A percentile compares a stretch with the other conserved stretches of the same genome.
These are phyloP conservation scores for Euphorbia celastroides DNA, from an alignment of 441 rosid species.

Conservation along the genomic window DNA sequence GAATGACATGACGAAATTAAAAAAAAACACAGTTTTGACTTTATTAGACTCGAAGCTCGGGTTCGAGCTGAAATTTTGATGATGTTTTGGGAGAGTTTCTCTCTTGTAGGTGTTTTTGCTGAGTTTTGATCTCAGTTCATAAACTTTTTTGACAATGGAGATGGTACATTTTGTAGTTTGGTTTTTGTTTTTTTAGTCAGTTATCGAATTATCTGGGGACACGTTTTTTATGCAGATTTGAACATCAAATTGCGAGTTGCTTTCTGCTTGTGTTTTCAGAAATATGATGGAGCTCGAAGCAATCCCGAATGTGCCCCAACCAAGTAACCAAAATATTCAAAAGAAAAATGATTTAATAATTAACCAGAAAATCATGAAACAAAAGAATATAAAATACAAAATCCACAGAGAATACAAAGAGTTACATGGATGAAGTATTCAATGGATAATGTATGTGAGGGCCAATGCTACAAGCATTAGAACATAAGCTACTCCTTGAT, in stretches of 20 bases:
- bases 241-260: too few species aligned
- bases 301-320: too few species aligned
- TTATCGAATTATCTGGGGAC: background rate
- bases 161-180: too few species aligned
- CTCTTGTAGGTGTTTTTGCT: constrained; percentile 7
- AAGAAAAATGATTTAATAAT: too few species aligned
- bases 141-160: background rate
- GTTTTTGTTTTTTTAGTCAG: background rate
- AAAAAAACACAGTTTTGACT: constrained; percentile 3
- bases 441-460: constrained; percentile 60
- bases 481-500: constrained; percentile 65
- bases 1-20: constrained; percentile 15
- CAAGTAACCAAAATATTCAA: too few species aligned
- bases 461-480: constrained; percentile 65
- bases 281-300: too few species aligned
- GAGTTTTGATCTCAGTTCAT: constrained; percentile 26
- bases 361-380: too few species aligned
- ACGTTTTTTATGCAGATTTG: too few species aligned
- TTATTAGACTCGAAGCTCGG: constrained; percentile 4
- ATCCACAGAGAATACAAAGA: too few species aligned
- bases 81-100: background rate
- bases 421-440: constrained; percentile 2
- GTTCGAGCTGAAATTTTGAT: constrained; percentile 21
- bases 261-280: too few species aligned
- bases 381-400: too few species aligned